Base-by-base conservation (phyloP, 1,284 basidiomycete species). In the Ustilago vetiveriae region DNA sequence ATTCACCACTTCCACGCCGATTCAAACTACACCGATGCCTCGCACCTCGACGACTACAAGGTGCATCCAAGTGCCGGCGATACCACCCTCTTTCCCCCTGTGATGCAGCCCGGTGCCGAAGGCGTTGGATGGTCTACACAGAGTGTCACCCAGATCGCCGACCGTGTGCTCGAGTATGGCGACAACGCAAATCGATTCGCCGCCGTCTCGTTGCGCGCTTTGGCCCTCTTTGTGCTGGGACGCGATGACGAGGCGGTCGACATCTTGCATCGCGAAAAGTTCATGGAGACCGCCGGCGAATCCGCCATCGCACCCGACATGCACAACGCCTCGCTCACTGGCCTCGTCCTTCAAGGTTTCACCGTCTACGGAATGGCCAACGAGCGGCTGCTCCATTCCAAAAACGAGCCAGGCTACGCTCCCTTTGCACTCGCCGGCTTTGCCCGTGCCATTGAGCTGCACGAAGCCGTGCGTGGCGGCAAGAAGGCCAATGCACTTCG, bases 341-440 rank as follows among this genome's bases (percentile, higher is more conserved):
- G 67, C 9, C 65, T 76, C 29, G 35, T 71, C 49, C n/a, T 79
- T n/a, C 64, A 72, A 43, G 75, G 75, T 26, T 78, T 68, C 27
- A 52, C 63, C 24, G 55, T 78, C 22, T 79, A 78, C 51, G 79
- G 71, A 29, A 74, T 81, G 67, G 78, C 79, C 30, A 74, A 77
- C 58, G 79, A 81, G 55, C 70, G 78, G 6, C 56, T 78, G 3
- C 63, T 74, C 22, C 23, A 44, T 23, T 38, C 49, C 30, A 50
- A 62, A 19, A 62, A 56, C 35, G 68, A 70, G 44, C 46, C 68
- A 4, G 76, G 69, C 35, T 75, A 72, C 44, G 23, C 62, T 10
- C 66, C 67, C 16, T 74, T 74, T 38, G 78, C 78, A 2, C 64
- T 76, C 13, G 65, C 66, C 16, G 74, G 74, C 5, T 82, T 80